phyloP scores from a whole-genome alignment of 2,329 filamentous ascomycete species.

The Elsinoe necatrix region DNA sequence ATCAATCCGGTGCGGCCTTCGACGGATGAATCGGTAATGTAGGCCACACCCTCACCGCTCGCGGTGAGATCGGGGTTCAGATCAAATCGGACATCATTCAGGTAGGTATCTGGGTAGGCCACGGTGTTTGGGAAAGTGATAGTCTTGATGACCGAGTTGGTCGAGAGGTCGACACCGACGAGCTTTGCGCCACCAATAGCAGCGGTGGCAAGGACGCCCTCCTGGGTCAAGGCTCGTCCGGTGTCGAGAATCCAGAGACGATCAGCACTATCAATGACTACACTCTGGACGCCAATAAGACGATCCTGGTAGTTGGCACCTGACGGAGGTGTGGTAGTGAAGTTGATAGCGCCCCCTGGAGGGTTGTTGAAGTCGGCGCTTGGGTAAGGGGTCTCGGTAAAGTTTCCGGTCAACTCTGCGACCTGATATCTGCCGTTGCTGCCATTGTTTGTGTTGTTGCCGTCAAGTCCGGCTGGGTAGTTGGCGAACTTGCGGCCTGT shows the following conservation, averaged over 20 bases:
- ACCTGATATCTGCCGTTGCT: constrained; percentile 40
- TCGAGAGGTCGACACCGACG: constrained; percentile 40
- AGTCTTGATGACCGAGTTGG: constrained; percentile 41
- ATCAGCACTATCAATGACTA: constrained; percentile 44
- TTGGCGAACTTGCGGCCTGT: constrained; percentile 46
- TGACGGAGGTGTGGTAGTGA: constrained; percentile 38
- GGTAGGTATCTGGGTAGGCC: constrained; percentile 42
- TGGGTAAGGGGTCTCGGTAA: constrained; percentile 39
- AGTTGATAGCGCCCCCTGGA: constrained; percentile 44
- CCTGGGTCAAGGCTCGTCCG: constrained; percentile 36
- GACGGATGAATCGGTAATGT: constrained; percentile 45
- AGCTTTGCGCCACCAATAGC: constrained; percentile 45
- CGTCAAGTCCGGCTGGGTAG: constrained; percentile 43
- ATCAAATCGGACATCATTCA: constrained; percentile 49
- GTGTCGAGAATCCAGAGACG: constrained; percentile 49
- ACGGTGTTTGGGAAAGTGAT: constrained; percentile 44
- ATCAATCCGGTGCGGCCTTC: constrained; percentile 45
- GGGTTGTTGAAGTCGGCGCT: constrained; percentile 40
- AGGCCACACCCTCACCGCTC: constrained; percentile 41
- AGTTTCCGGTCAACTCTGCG: constrained; percentile 38
- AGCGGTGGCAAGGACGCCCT: constrained; percentile 39
- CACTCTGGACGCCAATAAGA: constrained; percentile 45
- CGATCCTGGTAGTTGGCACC: constrained; percentile 42
- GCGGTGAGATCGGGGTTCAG: constrained; percentile 35
- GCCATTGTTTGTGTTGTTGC: constrained; percentile 38